Base-by-base conservation (phyloP, 2,329 filamentous ascomycete species). In the Podosphaera xanthii region DNA sequence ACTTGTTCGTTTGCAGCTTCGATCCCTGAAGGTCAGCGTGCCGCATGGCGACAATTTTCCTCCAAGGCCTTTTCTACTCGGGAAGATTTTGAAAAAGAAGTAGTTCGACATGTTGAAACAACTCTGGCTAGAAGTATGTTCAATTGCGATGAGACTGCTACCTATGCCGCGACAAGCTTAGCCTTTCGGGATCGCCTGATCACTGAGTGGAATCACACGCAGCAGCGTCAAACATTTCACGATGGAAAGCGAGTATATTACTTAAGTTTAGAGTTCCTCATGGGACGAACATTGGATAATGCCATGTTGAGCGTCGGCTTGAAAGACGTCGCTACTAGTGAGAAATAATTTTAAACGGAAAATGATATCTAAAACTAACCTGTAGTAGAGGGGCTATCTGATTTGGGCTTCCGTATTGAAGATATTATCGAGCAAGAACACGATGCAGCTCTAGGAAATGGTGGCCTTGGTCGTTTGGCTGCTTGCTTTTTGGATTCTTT, bases 201-300 rank as follows among this genome's bases (percentile, higher is more conserved):
- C 68, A 83, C 92, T 63, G 88, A 94, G 65, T 98, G 92, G 92
- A 98, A 97, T 75, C 89, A 84, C 73, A 98, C 92, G 54, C 92
- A 98, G 75, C 92, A 98, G 75, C 84, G 84, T 62, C 92, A 98
- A 73, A 96, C 91, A 0, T 88, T 86, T 67, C 77, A 80, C 60
- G 92, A 97, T 70, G 82, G 82, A 72, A 98, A 98, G 78, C 82
- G 92, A 62, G 80, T 98, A 65, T 98, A 98, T 75, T 98, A 98
- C 70, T 80, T 98, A 61, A 96, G 90, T 65, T 81, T 98, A 60
- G 92, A 98, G 73, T 98, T 98, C 68, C 75, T 98, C 67, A 98
- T 98, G 92, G 92, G 92, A 49, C 80, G 92, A 69, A 86, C 92
- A 54, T 75, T 98, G 63, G 92, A 98, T 76, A 98, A 98, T 80